Conservation (phyloP, 208 protist species). For the Leishmania arabica region DNA sequence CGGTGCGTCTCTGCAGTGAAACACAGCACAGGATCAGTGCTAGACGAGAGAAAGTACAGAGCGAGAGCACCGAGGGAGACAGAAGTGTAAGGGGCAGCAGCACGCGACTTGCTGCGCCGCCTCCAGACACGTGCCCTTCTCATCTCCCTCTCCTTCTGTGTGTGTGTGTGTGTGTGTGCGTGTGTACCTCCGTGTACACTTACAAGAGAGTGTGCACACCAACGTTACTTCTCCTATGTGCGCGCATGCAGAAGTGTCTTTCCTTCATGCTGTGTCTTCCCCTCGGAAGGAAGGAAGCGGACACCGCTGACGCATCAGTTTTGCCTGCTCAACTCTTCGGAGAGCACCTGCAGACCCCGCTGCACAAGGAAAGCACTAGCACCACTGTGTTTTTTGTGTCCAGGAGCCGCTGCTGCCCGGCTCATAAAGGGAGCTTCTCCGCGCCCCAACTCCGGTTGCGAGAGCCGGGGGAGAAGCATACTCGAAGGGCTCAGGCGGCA, state of each 20-base stretch:
- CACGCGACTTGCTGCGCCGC: neutral
- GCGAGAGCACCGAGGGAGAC: neutral
- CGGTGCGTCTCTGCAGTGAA: neutral
- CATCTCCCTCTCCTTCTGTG: neutral
- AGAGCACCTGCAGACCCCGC: too few species aligned
- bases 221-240: neutral
- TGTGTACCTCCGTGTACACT: neutral
- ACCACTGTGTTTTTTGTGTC: neutral
- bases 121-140: neutral
- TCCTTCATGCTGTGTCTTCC: neutral
- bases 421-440: neutral
- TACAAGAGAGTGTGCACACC: neutral
- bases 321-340: neutral
- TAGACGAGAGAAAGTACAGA: neutral
- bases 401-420: neutral
- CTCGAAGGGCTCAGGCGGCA: neutral
- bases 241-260: neutral
- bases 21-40: neutral
- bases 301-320: neutral
- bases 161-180: neutral
- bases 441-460: neutral
- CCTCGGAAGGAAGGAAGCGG: neutral
- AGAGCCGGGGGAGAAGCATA: neutral
- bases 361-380: neutral
- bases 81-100: neutral